Percentiles rank a stretch among this genome's conserved stretches.
Evolutionary conservation across 1,139 yeast species (phyloP).

Genomic region (Trichomonascaceae sp.): DNA sequence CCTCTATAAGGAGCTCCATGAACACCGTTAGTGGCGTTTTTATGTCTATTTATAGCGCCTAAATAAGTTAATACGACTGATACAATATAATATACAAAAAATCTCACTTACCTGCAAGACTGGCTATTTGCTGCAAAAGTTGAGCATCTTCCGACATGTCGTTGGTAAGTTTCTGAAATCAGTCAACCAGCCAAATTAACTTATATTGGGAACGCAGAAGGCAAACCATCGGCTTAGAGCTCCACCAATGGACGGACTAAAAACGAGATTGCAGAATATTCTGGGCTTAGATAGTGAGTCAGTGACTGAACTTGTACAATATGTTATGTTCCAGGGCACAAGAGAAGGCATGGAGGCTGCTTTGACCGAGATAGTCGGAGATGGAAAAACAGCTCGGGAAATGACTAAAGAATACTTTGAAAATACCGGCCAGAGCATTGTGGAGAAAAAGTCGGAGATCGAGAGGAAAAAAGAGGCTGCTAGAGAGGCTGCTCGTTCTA

Average conservation of each 20-base stretch:
- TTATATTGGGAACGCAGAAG: not conserved
- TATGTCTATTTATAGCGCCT: constrained; percentile 31
- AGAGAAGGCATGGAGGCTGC: constrained; percentile 6
- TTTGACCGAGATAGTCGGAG: constrained; percentile 6
- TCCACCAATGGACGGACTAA: constrained; percentile 2
- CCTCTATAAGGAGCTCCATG: constrained; percentile 2
- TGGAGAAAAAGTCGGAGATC: not conserved
- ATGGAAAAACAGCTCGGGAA: constrained; percentile 6
- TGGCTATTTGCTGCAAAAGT: constrained; percentile 26
- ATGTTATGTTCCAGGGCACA: constrained; percentile 13
- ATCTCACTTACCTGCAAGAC: constrained; percentile 24
- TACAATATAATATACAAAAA: too few relatives aligned
- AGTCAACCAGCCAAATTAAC: not conserved
- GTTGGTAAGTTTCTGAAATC: not conserved
- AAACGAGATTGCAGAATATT: not conserved
- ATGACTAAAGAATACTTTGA: constrained; percentile 11
- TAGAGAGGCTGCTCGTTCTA: not conserved
- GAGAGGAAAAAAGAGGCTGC: constrained; percentile 1
- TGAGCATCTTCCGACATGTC: constrained; percentile 27
- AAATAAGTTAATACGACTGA: constrained; percentile 4
- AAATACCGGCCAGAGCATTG: constrained; percentile 2
- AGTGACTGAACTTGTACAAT: constrained; percentile 16
- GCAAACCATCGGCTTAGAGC: not conserved
- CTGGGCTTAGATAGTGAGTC: constrained; percentile 22
- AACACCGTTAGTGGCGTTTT: constrained; percentile 15